phyloP scores from a whole-genome alignment of 129 eudicot genomes.

The Lactuca saligna region DNA sequence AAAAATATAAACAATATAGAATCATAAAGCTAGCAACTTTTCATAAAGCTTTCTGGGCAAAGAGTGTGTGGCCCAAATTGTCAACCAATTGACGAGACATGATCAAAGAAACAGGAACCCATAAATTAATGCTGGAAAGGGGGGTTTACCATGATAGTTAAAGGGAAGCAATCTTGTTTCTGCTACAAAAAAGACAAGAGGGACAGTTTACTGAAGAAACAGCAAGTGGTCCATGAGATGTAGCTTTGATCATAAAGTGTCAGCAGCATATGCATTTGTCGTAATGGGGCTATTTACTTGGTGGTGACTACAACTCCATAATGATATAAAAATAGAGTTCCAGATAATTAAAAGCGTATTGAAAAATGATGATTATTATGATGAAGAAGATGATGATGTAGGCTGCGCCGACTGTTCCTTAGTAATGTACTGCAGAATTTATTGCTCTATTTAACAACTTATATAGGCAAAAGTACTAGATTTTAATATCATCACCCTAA shows the following conservation, averaged over 20 bases:
- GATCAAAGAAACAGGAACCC: conserved; percentile 17
- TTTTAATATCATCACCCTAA: conserved; percentile 28
- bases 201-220: conserved; percentile 8
- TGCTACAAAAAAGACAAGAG: not conserved
- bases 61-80: not conserved
- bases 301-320: conserved; percentile 21
- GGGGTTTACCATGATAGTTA: conserved; percentile 9
- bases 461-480: conserved; percentile 32
- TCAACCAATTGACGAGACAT: conserved; percentile 5
- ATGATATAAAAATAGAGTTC: not conserved
- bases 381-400: conserved; percentile 16
- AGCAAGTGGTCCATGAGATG: conserved; percentile 35
- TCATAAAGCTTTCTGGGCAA: not conserved
- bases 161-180: conserved; percentile 10
- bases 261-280: conserved; percentile 39
- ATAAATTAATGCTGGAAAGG: conserved; percentile 10
- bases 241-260: conserved; percentile 43
- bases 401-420: conserved; percentile 35
- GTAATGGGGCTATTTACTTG: conserved; percentile 28
- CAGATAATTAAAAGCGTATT: conserved; percentile 4
- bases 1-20: conserved; percentile 8
- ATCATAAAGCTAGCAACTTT: not conserved
- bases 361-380: not conserved
- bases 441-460: conserved; percentile 10
- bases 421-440: conserved; percentile 12